Conservation (phyloP, 2,329 filamentous ascomycete genomes). For the Lasiodiplodia gonubiensis region DNA sequence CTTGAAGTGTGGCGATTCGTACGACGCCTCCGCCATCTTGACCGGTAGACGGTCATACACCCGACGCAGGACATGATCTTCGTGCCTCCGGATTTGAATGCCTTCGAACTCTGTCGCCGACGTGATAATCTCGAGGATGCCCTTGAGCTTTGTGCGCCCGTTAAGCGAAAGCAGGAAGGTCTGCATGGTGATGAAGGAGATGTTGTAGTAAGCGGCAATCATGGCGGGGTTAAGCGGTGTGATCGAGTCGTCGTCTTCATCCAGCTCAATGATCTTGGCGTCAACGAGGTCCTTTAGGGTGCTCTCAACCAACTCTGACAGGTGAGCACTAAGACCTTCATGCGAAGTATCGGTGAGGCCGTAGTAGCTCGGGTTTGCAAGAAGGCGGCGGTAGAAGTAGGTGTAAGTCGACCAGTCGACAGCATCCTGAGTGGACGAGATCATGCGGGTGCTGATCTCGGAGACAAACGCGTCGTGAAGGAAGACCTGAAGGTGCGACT, state of each 20-base stretch:
- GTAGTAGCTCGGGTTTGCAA: constrained; percentile 97
- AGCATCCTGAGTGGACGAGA: constrained; percentile 92
- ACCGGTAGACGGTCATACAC: constrained; percentile 95
- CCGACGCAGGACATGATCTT: constrained; percentile 83
- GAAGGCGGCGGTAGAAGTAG: constrained; percentile 93
- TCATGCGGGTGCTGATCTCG: constrained; percentile 95
- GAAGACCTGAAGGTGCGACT: constrained; percentile 90
- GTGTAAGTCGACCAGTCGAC: constrained; percentile 99
- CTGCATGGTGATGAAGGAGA: constrained; percentile 99
- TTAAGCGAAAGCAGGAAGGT: constrained; percentile 93
- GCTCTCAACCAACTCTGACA: constrained; percentile 92
- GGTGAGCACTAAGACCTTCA: constrained; percentile 89
- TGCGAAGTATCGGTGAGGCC: constrained; percentile 86
- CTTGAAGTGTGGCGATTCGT: constrained; percentile 97
- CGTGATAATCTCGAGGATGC: constrained; percentile 94
- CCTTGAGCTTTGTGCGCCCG: constrained; percentile 91
- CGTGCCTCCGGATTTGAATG: constrained; percentile 91
- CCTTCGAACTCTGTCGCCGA: constrained; percentile 96
- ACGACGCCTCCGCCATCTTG: constrained; percentile 87
- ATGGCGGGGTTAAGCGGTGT: constrained; percentile 93
- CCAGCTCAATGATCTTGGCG: constrained; percentile 93
- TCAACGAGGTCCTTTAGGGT: constrained; percentile 89
- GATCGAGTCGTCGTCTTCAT: constrained; percentile 85
- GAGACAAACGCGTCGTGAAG: constrained; percentile 96
- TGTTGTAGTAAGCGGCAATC: constrained; percentile 99